Conservation (phyloP, 2,329 filamentous ascomycete species). For the Diaporthe caulivora region DNA sequence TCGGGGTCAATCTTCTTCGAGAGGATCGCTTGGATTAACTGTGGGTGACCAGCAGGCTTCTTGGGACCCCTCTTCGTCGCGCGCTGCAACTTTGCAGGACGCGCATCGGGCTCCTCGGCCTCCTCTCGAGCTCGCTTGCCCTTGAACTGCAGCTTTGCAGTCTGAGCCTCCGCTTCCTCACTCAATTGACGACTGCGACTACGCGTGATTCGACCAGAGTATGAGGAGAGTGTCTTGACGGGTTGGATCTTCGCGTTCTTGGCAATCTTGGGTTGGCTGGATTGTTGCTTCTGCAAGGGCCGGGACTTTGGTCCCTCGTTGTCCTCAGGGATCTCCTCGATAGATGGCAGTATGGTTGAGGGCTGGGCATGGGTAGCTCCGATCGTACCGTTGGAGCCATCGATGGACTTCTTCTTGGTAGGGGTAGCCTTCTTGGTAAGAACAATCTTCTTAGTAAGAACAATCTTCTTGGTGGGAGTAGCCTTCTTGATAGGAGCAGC, state of each 20-base stretch:
- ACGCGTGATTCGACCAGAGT: background rate
- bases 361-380: background rate
- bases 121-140: constrained; percentile 26
- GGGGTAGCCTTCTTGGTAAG: background rate
- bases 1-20: background rate
- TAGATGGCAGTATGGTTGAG: constrained; percentile 3
- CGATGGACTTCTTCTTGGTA: background rate
- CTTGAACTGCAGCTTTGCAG: constrained; percentile 23
- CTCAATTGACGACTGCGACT: background rate
- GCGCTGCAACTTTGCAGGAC: constrained; percentile 32
- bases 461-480: background rate
- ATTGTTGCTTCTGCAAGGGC: background rate
- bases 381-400: background rate
- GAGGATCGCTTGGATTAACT: background rate
- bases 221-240: background rate
- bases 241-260: background rate
- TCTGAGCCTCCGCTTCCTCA: constrained; percentile 9
- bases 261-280: background rate
- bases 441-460: no score
- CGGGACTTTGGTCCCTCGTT: background rate
- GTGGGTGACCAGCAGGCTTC: constrained; percentile 5
- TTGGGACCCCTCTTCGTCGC: background rate
- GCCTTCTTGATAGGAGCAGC: background rate
- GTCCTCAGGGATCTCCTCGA: background rate
- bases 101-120: background rate